These are phyloP conservation scores for Hippophae rhamnoides DNA, from an alignment of 306 rosid genomes.

Conservation along the genomic window DNA sequence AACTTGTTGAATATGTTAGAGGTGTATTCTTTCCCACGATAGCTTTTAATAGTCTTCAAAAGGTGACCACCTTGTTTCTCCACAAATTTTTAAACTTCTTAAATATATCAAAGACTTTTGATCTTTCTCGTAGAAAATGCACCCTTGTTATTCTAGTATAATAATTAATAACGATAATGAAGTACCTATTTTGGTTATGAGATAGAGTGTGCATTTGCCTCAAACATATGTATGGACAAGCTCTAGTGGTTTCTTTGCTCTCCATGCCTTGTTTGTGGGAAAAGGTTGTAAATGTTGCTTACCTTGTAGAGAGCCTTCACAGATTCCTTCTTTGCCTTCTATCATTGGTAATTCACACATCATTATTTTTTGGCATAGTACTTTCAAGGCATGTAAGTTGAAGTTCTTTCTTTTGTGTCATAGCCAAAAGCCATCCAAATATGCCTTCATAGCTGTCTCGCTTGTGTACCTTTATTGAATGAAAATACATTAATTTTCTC, in stretches of 20 bases:
- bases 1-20: neutral
- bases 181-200: neutral
- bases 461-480: neutral
- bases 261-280: neutral
- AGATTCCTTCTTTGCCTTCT: too few species aligned
- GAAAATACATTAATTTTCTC: neutral
- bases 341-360: neutral
- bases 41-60: too few species aligned
- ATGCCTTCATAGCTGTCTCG: neutral
- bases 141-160: too few species aligned
- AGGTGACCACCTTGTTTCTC: too few species aligned
- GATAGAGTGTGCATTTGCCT: neutral
- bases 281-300: neutral
- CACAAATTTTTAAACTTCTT: too few species aligned
- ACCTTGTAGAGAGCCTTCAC: neutral
- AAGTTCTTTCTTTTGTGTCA: neutral
- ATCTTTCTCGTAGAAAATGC: too few species aligned
- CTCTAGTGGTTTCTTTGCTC: neutral
- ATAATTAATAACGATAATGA: neutral
- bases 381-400: neutral
- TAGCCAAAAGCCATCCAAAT: neutral
- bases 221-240: neutral
- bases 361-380: neutral
- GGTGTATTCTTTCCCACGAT: neutral
- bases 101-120: too few species aligned